phyloP scores from a whole-genome alignment of 305 asterid species.

The Solanum aculeatissimum region DNA sequence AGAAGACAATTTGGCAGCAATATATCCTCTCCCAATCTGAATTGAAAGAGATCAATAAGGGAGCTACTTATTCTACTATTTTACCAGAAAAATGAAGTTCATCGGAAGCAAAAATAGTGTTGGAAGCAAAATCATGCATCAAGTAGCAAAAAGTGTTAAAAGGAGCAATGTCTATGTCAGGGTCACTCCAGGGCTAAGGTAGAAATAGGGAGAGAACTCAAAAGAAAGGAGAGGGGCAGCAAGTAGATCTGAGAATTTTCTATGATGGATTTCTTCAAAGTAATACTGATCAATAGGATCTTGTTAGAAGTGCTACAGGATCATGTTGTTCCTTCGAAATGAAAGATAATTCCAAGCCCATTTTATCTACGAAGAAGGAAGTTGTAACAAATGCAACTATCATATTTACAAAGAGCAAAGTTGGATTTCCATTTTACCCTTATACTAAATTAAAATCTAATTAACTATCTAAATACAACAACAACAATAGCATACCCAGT shows the following conservation, averaged over 20 bases:
- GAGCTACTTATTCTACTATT: background rate
- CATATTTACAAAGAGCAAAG: background rate
- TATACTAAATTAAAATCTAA: background rate
- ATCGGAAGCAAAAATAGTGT: background rate
- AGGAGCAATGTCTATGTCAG: background rate
- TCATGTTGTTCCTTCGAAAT: background rate
- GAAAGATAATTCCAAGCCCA: background rate
- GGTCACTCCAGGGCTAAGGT: background rate
- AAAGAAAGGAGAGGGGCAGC: background rate
- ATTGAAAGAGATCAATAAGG: background rate
- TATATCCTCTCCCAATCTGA: background rate
- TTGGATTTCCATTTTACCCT: background rate
- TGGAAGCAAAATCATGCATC: background rate
- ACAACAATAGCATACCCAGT: background rate
- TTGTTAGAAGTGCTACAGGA: background rate
- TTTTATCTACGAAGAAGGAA: background rate
- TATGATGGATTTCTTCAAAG: background rate
- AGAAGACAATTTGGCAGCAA: background rate
- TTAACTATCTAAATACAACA: background rate
- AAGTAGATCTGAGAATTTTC: background rate
- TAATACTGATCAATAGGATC: background rate
- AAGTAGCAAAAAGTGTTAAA: background rate
- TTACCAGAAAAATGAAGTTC: background rate
- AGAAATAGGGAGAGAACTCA: background rate
- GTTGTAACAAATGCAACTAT: background rate